Conservation (phyloP, 106 monocot species). For the Xerophyta viscosa region DNA sequence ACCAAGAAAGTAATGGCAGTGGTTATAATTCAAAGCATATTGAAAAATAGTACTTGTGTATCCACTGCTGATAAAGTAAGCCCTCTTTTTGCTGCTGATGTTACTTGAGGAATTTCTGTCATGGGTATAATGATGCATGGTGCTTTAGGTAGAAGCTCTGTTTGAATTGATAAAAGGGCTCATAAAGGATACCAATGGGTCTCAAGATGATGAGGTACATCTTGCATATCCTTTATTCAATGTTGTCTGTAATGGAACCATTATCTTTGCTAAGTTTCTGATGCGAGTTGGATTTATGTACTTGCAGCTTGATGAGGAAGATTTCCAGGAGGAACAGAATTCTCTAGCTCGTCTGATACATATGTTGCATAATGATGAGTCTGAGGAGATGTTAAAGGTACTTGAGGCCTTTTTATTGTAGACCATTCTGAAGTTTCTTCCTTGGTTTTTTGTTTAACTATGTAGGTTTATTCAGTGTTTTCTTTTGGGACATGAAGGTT, state of each 20-base stretch:
- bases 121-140: not conserved
- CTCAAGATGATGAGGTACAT: slow-evolving; percentile 69
- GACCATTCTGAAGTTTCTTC: not conserved
- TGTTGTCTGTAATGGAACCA: not conserved
- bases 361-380: slow-evolving; percentile 88
- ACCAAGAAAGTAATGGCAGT: slow-evolving; percentile 99
- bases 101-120: not conserved
- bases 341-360: slow-evolving; percentile 98
- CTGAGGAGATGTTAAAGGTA: slow-evolving; percentile 97
- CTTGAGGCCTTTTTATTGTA: not conserved
- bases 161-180: slow-evolving; percentile 98
- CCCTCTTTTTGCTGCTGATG: slow-evolving; percentile 1
- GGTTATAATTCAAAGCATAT: slow-evolving; percentile 96
- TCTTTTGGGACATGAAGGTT: no score
- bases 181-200: slow-evolving; percentile 77
- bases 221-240: not conserved
- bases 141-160: slow-evolving; percentile 79
- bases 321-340: slow-evolving; percentile 99
- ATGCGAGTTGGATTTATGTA: not conserved
- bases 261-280: not conserved
- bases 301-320: slow-evolving; percentile 98
- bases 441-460: not conserved
- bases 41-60: slow-evolving; percentile 90
- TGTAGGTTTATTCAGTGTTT: no score
- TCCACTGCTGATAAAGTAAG: slow-evolving; percentile 83